Evolutionary conservation across 169 alveolate genomes (phyloP).

Genomic region (Eimeria tenella): DNA sequence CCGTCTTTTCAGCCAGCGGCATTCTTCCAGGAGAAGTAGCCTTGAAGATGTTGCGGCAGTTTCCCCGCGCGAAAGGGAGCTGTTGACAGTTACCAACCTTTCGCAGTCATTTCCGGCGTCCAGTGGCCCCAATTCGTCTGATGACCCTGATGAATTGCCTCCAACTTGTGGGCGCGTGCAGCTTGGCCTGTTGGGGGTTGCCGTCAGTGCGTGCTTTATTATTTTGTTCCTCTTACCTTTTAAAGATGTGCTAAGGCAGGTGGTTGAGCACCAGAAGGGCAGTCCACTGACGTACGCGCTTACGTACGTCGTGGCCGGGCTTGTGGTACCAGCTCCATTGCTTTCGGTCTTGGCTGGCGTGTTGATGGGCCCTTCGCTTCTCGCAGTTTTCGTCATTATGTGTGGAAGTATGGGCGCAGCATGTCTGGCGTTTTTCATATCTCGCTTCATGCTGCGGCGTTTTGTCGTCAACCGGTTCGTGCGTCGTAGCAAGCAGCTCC

Average conservation of each 20-base stretch:
- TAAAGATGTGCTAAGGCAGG: slow-evolving; percentile 46
- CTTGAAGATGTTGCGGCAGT: slow-evolving; percentile 53
- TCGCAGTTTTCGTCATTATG: slow-evolving; percentile 49
- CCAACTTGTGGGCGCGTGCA: slow-evolving; percentile 27
- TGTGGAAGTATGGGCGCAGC: slow-evolving; percentile 70
- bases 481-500: slow-evolving; percentile 53
- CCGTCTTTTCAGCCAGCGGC: slow-evolving; percentile 70
- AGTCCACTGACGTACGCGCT: slow-evolving; percentile 59
- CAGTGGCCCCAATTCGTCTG: neutral
- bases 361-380: slow-evolving; percentile 60
- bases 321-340: slow-evolving; percentile 64
- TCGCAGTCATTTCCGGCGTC: neutral
- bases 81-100: neutral
- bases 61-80: slow-evolving; percentile 32
- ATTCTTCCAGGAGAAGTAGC: slow-evolving; percentile 32
- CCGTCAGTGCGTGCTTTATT: neutral
- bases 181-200: slow-evolving; percentile 6
- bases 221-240: slow-evolving; percentile 5
- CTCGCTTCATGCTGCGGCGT: slow-evolving; percentile 67
- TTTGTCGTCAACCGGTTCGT: slow-evolving; percentile 57
- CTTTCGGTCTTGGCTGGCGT: slow-evolving; percentile 69
- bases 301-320: slow-evolving; percentile 62
- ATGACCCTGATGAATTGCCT: slow-evolving; percentile 6
- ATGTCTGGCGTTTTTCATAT: slow-evolving; percentile 40
- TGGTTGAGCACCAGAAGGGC: slow-evolving; percentile 43